A percentile compares a stretch with the other conserved stretches of the same genome.
Conservation (phyloP, 768 basidiomycete species). For the Bullera alba region DNA sequence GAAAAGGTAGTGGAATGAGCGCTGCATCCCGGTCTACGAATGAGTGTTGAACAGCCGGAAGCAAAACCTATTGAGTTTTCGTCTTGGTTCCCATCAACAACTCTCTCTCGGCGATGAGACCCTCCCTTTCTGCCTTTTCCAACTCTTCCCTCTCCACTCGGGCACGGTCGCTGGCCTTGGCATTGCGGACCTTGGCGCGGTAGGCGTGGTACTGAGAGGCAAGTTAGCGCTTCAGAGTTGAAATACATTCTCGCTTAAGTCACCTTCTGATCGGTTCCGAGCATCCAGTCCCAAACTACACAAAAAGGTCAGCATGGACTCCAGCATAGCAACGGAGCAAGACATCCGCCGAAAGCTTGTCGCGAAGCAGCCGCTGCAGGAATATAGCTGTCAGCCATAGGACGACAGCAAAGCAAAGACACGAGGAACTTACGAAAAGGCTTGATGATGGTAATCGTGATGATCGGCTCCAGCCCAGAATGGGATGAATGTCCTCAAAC, state of each 20-base stretch:
- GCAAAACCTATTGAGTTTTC: neutral
- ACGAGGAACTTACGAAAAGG: no score
- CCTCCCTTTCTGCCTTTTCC: slow-evolving; percentile 74
- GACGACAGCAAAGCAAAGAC: neutral
- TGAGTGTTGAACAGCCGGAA: no score
- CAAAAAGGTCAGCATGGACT: neutral
- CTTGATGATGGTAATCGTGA: slow-evolving; percentile 98
- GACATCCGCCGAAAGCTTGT: slow-evolving; percentile 62
- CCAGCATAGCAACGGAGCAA: neutral
- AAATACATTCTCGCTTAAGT: slow-evolving; percentile 5
- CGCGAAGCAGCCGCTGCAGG: slow-evolving; percentile 61
- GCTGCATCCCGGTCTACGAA: no score
- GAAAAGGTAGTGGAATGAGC: no score
- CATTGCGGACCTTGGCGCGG: slow-evolving; percentile 59
- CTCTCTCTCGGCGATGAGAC: slow-evolving; percentile 52
- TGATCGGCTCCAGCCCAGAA: slow-evolving; percentile 63
- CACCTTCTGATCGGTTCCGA: slow-evolving; percentile 76
- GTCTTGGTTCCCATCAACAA: neutral
- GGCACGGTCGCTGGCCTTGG: slow-evolving; percentile 42
- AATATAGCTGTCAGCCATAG: neutral
- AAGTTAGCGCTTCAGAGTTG: neutral
- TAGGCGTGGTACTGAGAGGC: slow-evolving; percentile 61
- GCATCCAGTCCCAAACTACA: slow-evolving; percentile 70
- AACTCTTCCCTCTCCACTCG: slow-evolving; percentile 68
- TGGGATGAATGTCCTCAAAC: slow-evolving; percentile 78